phyloP scores from a whole-genome alignment of 148 eudicot species.

The Cornus kousa region DNA sequence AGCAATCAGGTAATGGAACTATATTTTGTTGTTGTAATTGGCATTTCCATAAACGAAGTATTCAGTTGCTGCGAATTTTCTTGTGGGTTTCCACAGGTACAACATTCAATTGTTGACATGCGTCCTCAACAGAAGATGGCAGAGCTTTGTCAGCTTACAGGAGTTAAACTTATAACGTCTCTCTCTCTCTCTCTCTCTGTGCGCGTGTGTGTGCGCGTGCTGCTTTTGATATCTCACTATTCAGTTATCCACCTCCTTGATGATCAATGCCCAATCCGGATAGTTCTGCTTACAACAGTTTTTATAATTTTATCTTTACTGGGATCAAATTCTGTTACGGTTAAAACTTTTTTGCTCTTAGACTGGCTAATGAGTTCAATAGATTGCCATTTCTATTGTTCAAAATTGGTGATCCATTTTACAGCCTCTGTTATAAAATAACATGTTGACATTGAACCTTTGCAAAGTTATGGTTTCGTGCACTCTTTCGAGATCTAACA shows the following conservation, averaged over 20 bases:
- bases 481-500: background rate
- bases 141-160: conserved; percentile 86
- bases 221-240: too few relatives aligned
- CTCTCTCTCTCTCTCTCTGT: conserved; percentile 35
- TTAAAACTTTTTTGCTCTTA: background rate
- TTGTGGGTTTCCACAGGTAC: conserved; percentile 63
- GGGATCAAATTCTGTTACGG: background rate
- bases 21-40: background rate
- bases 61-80: background rate
- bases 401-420: background rate
- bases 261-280: background rate
- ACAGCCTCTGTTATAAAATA: background rate
- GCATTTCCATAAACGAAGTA: background rate
- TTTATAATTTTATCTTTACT: too few relatives aligned
- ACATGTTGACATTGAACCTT: background rate
- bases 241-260: background rate
- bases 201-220: background rate
- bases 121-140: conserved; percentile 99
- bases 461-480: background rate
- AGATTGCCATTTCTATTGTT: background rate
- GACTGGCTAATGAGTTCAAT: background rate
- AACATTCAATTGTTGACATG: conserved; percentile 96
- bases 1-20: conserved; percentile 74
- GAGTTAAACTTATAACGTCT: conserved; percentile 97
- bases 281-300: background rate